Conservation (phyloP, 805 yeast species). For the Cyberlindnera xishuangbannaensis region DNA sequence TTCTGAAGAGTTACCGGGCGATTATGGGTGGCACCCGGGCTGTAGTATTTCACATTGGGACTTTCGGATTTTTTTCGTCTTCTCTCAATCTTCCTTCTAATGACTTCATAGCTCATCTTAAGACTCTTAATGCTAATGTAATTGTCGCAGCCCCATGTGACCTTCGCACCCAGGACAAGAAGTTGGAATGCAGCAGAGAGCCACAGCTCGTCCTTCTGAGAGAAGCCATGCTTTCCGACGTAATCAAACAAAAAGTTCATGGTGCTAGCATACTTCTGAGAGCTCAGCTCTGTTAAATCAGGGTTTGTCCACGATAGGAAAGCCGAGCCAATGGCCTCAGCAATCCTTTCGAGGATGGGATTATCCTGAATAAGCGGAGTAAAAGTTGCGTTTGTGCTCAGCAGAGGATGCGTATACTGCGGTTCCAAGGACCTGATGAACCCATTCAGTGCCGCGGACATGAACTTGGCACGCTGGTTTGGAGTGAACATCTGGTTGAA, state of each 20-base stretch:
- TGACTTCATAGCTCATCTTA: conserved; percentile 31
- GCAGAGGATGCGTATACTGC: conserved; percentile 34
- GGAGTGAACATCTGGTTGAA: conserved; percentile 3
- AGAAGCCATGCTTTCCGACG: conserved; percentile 1
- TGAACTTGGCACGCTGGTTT: conserved; percentile 8
- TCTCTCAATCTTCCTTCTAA: conserved; percentile 24
- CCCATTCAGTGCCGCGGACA: conserved; percentile 31
- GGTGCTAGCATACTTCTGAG: conserved; percentile 23
- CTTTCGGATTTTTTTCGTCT: no score
- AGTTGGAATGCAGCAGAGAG: conserved; percentile 34
- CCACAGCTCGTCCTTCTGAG: conserved; percentile 30
- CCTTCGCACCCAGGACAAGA: conserved; percentile 34
- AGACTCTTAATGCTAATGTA: conserved; percentile 23
- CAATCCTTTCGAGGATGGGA: conserved; percentile 27
- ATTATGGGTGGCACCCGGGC: no score
- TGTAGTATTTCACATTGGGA: no score
- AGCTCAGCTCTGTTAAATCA: conserved; percentile 23
- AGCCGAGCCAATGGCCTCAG: conserved; percentile 37
- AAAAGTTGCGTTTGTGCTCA: conserved; percentile 36
- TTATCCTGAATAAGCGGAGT: conserved; percentile 30
- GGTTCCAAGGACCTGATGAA: conserved; percentile 38
- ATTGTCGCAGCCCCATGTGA: conserved; percentile 21
- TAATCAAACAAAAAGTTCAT: conserved; percentile 15
- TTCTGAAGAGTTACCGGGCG: no score
- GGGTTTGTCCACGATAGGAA: conserved; percentile 31